A percentile compares a stretch with the other conserved stretches of the same genome.
Conservation (phyloP, 2,329 filamentous ascomycete genomes). For the Talaromyces rugulosus region DNA sequence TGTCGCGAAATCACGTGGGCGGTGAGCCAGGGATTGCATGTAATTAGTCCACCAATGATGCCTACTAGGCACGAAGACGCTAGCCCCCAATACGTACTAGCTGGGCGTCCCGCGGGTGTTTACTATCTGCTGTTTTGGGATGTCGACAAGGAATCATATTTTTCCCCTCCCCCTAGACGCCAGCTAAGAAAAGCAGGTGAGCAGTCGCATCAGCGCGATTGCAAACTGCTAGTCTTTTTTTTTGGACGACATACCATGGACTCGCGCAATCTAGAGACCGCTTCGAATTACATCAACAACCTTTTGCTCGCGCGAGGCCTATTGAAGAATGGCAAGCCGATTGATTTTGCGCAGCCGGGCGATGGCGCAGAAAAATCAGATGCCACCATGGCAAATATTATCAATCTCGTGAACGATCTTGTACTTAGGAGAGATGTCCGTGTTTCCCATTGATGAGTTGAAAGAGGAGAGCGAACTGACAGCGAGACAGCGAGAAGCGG, state of each 20-base stretch:
- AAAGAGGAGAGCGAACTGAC: constrained; percentile 11
- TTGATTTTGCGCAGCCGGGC: constrained; percentile 77
- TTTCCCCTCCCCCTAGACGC: neutral
- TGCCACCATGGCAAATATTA: constrained; percentile 77
- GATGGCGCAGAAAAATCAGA: constrained; percentile 52
- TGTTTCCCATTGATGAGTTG: constrained; percentile 17
- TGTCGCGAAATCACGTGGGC: constrained; percentile 11
- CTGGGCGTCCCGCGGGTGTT: constrained; percentile 28
- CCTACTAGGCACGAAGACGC: neutral
- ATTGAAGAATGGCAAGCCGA: constrained; percentile 51
- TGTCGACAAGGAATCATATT: constrained; percentile 14
- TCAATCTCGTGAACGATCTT: constrained; percentile 90
- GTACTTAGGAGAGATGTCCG: constrained; percentile 83
- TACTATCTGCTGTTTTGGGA: constrained; percentile 42
- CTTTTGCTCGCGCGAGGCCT: constrained; percentile 61
- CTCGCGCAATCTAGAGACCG: constrained; percentile 52
- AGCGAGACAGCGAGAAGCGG: constrained; percentile 69
- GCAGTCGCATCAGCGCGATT: neutral
- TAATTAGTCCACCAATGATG: neutral
- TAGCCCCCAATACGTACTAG: neutral
- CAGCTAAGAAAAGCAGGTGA: neutral
- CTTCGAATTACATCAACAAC: constrained; percentile 63
- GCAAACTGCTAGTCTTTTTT: neutral
- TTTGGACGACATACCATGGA: constrained; percentile 32
- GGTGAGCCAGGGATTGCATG: constrained; percentile 2